These are phyloP conservation scores for Solidago caesia DNA, from an alignment of 129 eudicot species.

Conservation along the genomic window DNA sequence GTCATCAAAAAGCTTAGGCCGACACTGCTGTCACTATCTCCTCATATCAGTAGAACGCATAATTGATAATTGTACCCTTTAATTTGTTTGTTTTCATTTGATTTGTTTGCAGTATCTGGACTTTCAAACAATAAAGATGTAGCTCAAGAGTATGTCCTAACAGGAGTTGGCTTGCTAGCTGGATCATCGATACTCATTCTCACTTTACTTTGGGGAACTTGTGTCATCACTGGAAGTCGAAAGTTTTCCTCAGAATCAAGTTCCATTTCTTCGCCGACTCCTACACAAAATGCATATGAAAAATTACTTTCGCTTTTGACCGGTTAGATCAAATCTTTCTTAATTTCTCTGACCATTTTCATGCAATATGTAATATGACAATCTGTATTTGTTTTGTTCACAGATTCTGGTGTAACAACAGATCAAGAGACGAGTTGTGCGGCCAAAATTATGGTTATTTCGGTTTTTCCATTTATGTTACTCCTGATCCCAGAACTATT, in stretches of 20 bases:
- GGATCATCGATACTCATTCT: conserved; percentile 74
- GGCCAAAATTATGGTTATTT: conserved; percentile 67
- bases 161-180: conserved; percentile 74
- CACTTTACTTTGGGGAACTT: conserved; percentile 78
- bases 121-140: conserved; percentile 43
- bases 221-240: conserved; percentile 54
- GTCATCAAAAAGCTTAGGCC: too few relatives aligned
- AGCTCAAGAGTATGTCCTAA: conserved; percentile 62
- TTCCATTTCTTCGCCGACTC: conserved; percentile 17
- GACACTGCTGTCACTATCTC: neutral
- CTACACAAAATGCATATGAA: conserved; percentile 22
- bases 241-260: conserved; percentile 20
- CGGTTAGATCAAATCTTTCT: conserved; percentile 34
- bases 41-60: too few relatives aligned
- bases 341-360: neutral
- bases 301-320: conserved; percentile 30
- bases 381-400: neutral
- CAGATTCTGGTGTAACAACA: conserved; percentile 59
- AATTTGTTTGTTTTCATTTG: neutral
- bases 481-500: conserved; percentile 53
- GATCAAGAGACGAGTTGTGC: conserved; percentile 60
- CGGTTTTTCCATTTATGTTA: conserved; percentile 60
- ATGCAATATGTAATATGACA: too few relatives aligned
- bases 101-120: conserved; percentile 57
- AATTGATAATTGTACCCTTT: too few relatives aligned